Percentiles rank a stretch among this genome's conserved stretches.
These are phyloP conservation scores for Aureobasidium namibiae DNA, from an alignment of 2,329 filamentous ascomycete species.

Conservation along the genomic window DNA sequence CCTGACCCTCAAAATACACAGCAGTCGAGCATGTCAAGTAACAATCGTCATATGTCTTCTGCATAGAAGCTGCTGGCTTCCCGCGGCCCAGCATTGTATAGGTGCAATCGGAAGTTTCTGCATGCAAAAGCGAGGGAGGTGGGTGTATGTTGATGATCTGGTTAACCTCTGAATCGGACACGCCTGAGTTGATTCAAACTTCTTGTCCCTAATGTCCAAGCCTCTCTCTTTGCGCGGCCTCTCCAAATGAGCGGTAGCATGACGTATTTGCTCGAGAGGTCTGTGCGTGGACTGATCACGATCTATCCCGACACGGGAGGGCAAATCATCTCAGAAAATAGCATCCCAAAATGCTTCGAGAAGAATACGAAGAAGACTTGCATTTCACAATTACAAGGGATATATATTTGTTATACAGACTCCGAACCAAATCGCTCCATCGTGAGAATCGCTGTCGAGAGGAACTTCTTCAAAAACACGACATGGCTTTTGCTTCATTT, in stretches of 20 bases:
- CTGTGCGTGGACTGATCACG: background rate
- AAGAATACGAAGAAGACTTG: background rate
- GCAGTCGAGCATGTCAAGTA: slow-evolving; percentile 92
- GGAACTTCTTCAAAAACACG: background rate
- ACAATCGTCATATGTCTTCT: slow-evolving; percentile 97
- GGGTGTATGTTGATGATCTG: background rate
- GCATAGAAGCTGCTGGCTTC: slow-evolving; percentile 64
- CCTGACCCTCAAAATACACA: slow-evolving; percentile 91
- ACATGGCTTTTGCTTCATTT: background rate
- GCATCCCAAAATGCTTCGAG: background rate
- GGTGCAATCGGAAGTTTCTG: background rate
- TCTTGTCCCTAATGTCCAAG: background rate
- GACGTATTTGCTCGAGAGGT: background rate
- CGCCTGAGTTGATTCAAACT: background rate
- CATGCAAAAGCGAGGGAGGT: background rate
- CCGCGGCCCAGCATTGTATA: slow-evolving; percentile 41
- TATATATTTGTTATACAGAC: background rate
- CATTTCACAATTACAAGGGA: background rate
- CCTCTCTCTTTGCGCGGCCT: background rate
- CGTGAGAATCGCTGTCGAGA: background rate
- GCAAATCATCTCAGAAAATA: background rate
- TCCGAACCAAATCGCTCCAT: background rate
- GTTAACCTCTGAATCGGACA: background rate
- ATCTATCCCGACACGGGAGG: background rate
- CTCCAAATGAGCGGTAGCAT: background rate